A percentile compares a stretch with the other conserved stretches of the same genome.
Conservation (phyloP, 2,329 filamentous ascomycete genomes). For the Pseudogymnoascus sp. region DNA sequence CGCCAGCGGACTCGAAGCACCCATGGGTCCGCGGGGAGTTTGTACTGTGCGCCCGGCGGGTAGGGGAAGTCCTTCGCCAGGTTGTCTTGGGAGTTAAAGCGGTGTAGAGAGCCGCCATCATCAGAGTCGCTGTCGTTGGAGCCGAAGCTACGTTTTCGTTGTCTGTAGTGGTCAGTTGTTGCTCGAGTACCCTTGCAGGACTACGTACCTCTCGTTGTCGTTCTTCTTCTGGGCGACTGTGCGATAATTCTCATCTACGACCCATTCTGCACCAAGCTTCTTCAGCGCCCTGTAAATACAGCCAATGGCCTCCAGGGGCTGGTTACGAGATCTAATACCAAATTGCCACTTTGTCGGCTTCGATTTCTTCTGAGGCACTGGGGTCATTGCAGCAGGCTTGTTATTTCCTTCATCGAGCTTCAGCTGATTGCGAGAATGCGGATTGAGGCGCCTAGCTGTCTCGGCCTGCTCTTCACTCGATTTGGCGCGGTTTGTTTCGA, state of each 20-base stretch:
- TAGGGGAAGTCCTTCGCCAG: slow-evolving; percentile 19
- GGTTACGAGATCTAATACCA: slow-evolving; percentile 88
- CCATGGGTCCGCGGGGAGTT: slow-evolving; percentile 89
- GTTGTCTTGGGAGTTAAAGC: slow-evolving; percentile 25
- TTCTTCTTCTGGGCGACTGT: slow-evolving; percentile 18
- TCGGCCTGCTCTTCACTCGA: slow-evolving; percentile 72
- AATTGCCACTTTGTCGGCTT: slow-evolving; percentile 95
- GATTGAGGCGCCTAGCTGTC: slow-evolving; percentile 71
- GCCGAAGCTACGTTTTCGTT: slow-evolving; percentile 33
- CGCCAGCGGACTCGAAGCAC: slow-evolving; percentile 85
- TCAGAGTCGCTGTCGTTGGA: slow-evolving; percentile 27
- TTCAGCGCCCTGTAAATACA: slow-evolving; percentile 90
- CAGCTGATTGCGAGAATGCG: slow-evolving; percentile 66
- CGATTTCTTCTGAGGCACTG: slow-evolving; percentile 58
- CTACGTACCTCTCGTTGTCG: slow-evolving; percentile 32
- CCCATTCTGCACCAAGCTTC: slow-evolving; percentile 84
- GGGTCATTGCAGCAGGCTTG: slow-evolving; percentile 54
- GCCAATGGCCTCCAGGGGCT: slow-evolving; percentile 85
- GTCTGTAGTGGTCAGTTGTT: not conserved
- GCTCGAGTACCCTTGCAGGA: not conserved
- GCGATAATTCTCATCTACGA: slow-evolving; percentile 50
- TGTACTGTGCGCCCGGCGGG: slow-evolving; percentile 57
- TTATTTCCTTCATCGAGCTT: slow-evolving; percentile 56
- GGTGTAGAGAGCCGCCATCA: slow-evolving; percentile 30
- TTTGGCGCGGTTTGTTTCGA: slow-evolving; percentile 30